Percentiles rank a stretch among this genome's conserved stretches.
Evolutionary conservation across 1,139 yeast genomes (phyloP).

Genomic region (Pichia sp.): DNA sequence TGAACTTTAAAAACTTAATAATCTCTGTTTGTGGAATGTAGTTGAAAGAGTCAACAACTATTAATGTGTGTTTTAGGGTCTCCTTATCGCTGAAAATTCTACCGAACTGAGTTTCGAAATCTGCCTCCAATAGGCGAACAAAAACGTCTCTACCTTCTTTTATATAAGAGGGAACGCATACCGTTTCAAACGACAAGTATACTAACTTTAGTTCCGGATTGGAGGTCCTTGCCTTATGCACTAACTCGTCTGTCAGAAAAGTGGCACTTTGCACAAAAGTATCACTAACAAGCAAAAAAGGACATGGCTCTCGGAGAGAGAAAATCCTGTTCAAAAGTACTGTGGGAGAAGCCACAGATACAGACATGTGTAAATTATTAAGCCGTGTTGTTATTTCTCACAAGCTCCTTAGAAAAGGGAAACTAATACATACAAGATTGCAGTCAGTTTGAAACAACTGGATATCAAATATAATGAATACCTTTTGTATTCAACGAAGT

Average conservation of each 20-base stretch:
- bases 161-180: conserved; percentile 44
- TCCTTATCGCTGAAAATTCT: conserved; percentile 1
- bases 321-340: conserved; percentile 61
- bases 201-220: conserved; percentile 30
- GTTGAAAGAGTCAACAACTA: conserved; percentile 68
- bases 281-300: conserved; percentile 67
- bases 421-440: too few species aligned
- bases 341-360: conserved; percentile 43
- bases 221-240: conserved; percentile 36
- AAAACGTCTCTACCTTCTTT: conserved; percentile 33
- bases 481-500: neutral
- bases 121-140: conserved; percentile 41
- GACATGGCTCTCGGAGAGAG: conserved; percentile 65
- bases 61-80: conserved; percentile 27
- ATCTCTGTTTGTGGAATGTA: conserved; percentile 45
- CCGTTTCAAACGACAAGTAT: conserved; percentile 62
- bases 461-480: too few species aligned
- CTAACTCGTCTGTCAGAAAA: conserved; percentile 53
- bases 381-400: neutral
- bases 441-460: too few species aligned
- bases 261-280: conserved; percentile 64
- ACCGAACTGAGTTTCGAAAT: conserved; percentile 14
- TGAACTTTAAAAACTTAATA: conserved; percentile 48
- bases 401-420: too few species aligned
- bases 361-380: conserved; percentile 22